phyloP scores from a whole-genome alignment of 2,329 filamentous ascomycete genomes.

The Talaromyces rugulosus region DNA sequence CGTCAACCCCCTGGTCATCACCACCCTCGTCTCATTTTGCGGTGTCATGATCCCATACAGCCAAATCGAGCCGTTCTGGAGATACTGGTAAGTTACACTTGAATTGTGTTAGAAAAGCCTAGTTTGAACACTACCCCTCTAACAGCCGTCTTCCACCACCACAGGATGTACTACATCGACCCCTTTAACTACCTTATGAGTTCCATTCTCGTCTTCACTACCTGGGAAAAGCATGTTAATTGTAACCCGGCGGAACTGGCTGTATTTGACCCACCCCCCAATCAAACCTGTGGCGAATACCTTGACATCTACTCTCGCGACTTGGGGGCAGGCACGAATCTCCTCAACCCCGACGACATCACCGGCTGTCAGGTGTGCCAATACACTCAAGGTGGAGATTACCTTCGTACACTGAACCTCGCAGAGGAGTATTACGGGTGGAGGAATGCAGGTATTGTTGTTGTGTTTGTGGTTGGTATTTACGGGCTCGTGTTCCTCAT shows the following conservation, averaged over 20 bases:
- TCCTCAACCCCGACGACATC: conserved; percentile 58
- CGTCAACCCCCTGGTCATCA: conserved; percentile 70
- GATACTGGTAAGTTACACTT: conserved; percentile 49
- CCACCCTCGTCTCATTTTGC: conserved; percentile 67
- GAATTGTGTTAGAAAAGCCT: too few species aligned
- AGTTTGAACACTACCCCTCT: too few species aligned
- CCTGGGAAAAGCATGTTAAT: conserved; percentile 45
- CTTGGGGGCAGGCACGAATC: conserved; percentile 46
- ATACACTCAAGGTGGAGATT: conserved; percentile 56
- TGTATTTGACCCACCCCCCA: conserved; percentile 33
- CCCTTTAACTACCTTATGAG: conserved; percentile 61
- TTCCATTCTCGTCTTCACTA: conserved; percentile 50
- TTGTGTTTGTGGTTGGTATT: conserved; percentile 52
- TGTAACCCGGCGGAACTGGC: conserved; percentile 50
- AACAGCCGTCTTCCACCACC: too few species aligned
- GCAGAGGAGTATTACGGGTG: conserved; percentile 61
- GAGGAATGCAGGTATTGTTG: conserved; percentile 60
- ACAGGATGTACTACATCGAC: conserved; percentile 51
- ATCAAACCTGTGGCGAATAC: conserved; percentile 56
- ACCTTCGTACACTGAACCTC: conserved; percentile 57
- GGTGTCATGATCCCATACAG: conserved; percentile 64
- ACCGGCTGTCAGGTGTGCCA: conserved; percentile 57
- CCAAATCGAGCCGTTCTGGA: conserved; percentile 63
- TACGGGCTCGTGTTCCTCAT: conserved; percentile 48
- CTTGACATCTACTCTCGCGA: conserved; percentile 47